Base-by-base conservation (phyloP, 202 grass and related monocot genomes). In the Panicum hallii region DNA sequence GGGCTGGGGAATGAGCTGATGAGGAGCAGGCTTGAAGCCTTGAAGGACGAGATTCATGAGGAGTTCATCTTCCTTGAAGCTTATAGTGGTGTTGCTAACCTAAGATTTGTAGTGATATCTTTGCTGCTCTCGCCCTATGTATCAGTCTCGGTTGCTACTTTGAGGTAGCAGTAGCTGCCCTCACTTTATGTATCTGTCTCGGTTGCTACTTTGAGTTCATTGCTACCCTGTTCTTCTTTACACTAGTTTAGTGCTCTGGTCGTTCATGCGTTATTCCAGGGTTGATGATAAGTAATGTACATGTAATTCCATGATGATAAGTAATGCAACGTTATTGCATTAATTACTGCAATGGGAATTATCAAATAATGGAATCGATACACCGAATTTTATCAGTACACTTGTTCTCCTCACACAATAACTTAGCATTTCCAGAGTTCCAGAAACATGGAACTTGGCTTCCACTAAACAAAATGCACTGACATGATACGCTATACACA, bases 401-500 rank as follows among this genome's bases (percentile, higher is more conserved):
- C 8, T 49, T 22, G 20, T 86, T 61, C 75, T 50, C 32, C 67
- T 87, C 61, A 17, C 68, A 80, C 8, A 17, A 90, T 87, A 90
- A 87, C 44, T 90, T 87, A 90, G 68, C 75, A 80, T 43, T 84
- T 70, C 55, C 63, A 12, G 80, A 63, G 80, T 64, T 80, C 62
- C 72, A 53, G 70, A 79, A 84, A 84, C 74, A 48, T 70, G 84
- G 80, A 83, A 87, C 70, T 80, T 84, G 50, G 72, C 72, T 71
- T 80, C 85, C 81, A 80, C 70, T 75, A 77, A 67, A 87, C 38
- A 76, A 75, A 83, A 80, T 83, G 80, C 52, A 87, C 65, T 82
- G 61, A 75, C 67, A 84, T 38, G 69, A 80, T 56, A 87, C 46
- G 85, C 85, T 90, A 90, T 90, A 87, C 84, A 90, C 85, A 87